Evolutionary conservation across 1,139 yeast species (phyloP), one percentile per base, ranked within the genome.

Genomic region (Lodderomyces pseudojiufengensis): DNA sequence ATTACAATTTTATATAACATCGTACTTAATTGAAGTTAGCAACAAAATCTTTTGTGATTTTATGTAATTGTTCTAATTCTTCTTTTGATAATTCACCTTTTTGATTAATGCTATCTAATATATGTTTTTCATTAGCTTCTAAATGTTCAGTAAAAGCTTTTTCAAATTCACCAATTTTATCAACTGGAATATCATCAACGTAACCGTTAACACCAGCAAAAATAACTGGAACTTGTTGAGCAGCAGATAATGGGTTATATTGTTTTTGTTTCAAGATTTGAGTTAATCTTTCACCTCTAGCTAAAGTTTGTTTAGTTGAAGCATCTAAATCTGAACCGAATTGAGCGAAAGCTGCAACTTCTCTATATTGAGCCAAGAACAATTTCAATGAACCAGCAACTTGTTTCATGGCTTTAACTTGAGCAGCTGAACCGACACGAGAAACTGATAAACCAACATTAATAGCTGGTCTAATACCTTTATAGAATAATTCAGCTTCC

Each of bases 351-450:
- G 99, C 98, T 65, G 98, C 98, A 63, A 92, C 98, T 83, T 92
- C 99, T 87, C 99, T 92, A 86, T 92, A 92, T 80, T 92, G 99
- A 62, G 99, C 99, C 82, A 92, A 86, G 96, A 87, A 92, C 74
- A 92, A 86, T 77, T 92, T 92, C 76, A 92, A 84, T 57, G 98
- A 94, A 84, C 98, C 99, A 55, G 98, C 98, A 73, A 94, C 98
- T 82, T 92, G 97, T 78, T 92, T 92, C 95, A 94, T 85, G 73
- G 98, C 97, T 84, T 92, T 92, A 62, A 92, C 97, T 81, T 92
- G 98, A 64, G 98, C 98, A 63, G 98, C 98, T 54, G 98, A 92
- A 77, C 98, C 98, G 78, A 92, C 98, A 82, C 98, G 95, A 61
- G 98, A 92, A 62, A 92, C 98, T 61, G 98, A 92, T 65, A 92